Percentiles rank a stretch among this genome's conserved stretches.
phyloP scores from a whole-genome alignment of 2,329 filamentous ascomycete species.

The Phyllosticta citrichinensis region DNA sequence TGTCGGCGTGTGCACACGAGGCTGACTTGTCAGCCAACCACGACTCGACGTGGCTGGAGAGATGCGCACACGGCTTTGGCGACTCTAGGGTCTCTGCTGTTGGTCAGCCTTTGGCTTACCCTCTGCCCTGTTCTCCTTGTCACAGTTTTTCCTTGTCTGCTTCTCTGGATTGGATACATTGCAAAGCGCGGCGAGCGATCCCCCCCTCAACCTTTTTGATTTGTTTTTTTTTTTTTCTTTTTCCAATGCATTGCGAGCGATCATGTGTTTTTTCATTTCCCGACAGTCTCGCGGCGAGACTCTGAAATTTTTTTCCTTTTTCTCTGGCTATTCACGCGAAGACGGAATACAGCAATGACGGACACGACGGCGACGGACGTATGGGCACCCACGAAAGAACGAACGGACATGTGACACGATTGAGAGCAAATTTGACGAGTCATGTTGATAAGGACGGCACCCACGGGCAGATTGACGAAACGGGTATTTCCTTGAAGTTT shows the following conservation, averaged over 20 bases:
- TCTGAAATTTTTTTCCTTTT: conserved; percentile 11
- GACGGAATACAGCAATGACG: not conserved
- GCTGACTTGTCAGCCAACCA: not conserved
- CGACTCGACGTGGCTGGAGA: not conserved
- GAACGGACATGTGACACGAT: conserved; percentile 10
- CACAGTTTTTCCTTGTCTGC: conserved; percentile 23
- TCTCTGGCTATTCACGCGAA: conserved; percentile 4
- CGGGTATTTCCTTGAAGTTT: conserved; percentile 13
- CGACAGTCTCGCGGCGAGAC: not conserved
- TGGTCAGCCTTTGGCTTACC: too few species aligned
- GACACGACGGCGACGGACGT: not conserved
- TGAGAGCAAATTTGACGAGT: conserved; percentile 7
- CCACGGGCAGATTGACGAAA: not conserved
- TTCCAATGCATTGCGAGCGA: conserved; percentile 9
- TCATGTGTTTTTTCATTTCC: conserved; percentile 12
- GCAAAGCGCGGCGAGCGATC: conserved; percentile 28
- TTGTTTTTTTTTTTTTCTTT: conserved; percentile 12
- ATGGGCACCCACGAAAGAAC: not conserved
- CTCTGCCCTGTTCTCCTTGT: conserved; percentile 14
- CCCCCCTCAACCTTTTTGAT: conserved; percentile 18
- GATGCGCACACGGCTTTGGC: not conserved
- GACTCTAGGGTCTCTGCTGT: too few species aligned
- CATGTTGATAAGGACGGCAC: conserved; percentile 10
- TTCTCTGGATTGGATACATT: conserved; percentile 16
- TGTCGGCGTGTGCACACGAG: not conserved